Conservation (phyloP, 495 filamentous ascomycete genomes). For the Penicillium ucsense region DNA sequence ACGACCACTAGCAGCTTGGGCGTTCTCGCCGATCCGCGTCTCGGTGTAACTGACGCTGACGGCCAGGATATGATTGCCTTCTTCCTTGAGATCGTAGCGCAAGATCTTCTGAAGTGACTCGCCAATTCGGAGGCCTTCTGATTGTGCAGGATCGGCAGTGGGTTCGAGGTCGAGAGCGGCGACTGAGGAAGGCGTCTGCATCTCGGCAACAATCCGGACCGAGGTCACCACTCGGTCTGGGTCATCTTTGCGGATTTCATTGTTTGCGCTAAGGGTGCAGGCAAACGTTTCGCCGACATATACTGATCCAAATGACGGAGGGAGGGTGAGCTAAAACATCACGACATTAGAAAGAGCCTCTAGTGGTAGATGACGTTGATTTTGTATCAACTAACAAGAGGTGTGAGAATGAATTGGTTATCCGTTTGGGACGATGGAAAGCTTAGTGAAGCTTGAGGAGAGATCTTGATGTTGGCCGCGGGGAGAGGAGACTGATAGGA, state of each 20-base stretch:
- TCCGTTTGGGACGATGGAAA: conserved; percentile 40
- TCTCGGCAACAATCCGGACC: conserved; percentile 78
- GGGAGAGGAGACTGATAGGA: conserved; percentile 50
- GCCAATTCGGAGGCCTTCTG: conserved; percentile 49
- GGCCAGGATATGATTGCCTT: conserved; percentile 86
- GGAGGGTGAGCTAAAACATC: conserved; percentile 60
- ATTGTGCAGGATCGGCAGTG: conserved; percentile 19
- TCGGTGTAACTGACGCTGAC: conserved; percentile 89
- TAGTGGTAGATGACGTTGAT: background rate
- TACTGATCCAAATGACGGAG: conserved; percentile 83
- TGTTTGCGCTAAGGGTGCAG: conserved; percentile 90
- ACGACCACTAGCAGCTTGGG: conserved; percentile 54
- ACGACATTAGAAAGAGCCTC: background rate
- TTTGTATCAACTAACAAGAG: conserved; percentile 36
- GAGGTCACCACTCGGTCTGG: conserved; percentile 52
- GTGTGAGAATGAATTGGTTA: conserved; percentile 48
- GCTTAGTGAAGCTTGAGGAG: conserved; percentile 41
- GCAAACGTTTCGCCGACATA: conserved; percentile 94
- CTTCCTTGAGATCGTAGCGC: conserved; percentile 80
- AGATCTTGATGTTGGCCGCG: conserved; percentile 36
- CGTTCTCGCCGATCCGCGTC: conserved; percentile 41
- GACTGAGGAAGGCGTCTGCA: conserved; percentile 76
- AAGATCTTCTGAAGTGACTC: conserved; percentile 75
- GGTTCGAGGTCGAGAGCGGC: conserved; percentile 46
- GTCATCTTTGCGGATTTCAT: conserved; percentile 50